Base-by-base conservation (phyloP, 75 land plant species). In the Pseudotsuga menziesii region DNA sequence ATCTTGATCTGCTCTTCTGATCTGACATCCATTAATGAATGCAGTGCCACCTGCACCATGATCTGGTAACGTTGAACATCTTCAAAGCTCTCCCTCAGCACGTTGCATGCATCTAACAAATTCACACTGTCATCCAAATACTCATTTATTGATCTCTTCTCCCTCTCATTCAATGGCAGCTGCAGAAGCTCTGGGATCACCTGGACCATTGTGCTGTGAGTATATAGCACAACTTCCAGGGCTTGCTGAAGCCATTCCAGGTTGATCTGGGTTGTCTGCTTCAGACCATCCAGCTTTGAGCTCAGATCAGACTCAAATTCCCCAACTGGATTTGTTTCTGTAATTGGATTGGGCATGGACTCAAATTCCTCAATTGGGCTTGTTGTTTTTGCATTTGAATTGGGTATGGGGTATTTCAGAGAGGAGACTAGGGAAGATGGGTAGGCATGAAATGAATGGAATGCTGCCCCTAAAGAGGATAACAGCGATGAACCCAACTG, bases 81-180 rank as follows among this genome's bases (percentile, higher is more conserved):
- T 2, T 56, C 56, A 54, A 80, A 79, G 16, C 72, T 69, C 57
- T 80, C 82, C 71, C 41, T 80, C 12, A 80, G 32, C 12, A 63
- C 79, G 29, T 80, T 80, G 56, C 82, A 80, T 6, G 67, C 81
- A 29, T 80, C 82, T 36, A 80, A 72, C 14, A 80, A 72, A 39
- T 77, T 80, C 8, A 73, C 79, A 36, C 73, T 80, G 58, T 80
- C 82, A 78, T 80, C 82, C 56, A 80, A 81, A 57, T 80, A 80
- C 16, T 80, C 82, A 55, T 80, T 69, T 9, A 80, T 26, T 71
- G 57, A 62, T 41, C 79, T 80, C 67, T 62, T 25, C 35, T 80
- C 81, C 23, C 39, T 41, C 25, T 78, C 70, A 14, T 72, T 48
- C 29, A 80, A 48, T 13, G 82, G 73, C 57, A 78, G 14, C 41